Conservation (phyloP, 2,329 filamentous ascomycete species). For the Phialemonium atrogriseum region DNA sequence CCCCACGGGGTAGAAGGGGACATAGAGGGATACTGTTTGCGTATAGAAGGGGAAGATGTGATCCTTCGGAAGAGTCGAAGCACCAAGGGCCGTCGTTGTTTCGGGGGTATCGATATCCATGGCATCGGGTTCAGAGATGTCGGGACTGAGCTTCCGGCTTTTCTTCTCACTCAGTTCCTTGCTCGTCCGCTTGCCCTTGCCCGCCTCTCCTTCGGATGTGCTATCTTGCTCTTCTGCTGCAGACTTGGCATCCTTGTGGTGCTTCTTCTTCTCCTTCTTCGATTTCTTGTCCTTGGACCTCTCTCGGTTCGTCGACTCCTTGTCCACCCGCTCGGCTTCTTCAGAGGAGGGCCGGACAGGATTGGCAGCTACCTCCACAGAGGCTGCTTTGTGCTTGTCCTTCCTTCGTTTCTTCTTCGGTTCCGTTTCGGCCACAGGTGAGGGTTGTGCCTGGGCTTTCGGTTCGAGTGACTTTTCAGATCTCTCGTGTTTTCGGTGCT, state of each 20-base stretch:
- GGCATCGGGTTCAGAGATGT: constrained; percentile 18
- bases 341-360: too few relatives aligned
- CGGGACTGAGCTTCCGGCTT: constrained; percentile 1
- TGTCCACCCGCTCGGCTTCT: too few relatives aligned
- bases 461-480: too few relatives aligned
- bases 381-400: constrained; percentile 6
- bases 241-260: not conserved
- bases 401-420: constrained; percentile 31
- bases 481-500: constrained; percentile 15
- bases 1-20: constrained; percentile 63
- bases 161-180: constrained; percentile 11
- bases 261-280: constrained; percentile 18
- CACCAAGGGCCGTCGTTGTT: constrained; percentile 16
- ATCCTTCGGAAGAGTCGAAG: constrained; percentile 26
- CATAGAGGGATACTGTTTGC: constrained; percentile 73
- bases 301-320: constrained; percentile 33
- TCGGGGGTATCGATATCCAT: constrained; percentile 31
- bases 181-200: constrained; percentile 16
- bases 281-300: constrained; percentile 23
- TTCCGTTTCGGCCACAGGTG: constrained; percentile 24
- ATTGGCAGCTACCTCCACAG: too few relatives aligned
- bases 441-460: too few relatives aligned
- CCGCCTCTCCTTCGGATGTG: constrained; percentile 2
- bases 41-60: constrained; percentile 63
- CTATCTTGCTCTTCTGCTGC: not conserved